A percentile compares a stretch with the other conserved stretches of the same genome.
phyloP scores from a whole-genome alignment of 2,329 filamentous ascomycete species.

The Annulohypoxylon truncatum region DNA sequence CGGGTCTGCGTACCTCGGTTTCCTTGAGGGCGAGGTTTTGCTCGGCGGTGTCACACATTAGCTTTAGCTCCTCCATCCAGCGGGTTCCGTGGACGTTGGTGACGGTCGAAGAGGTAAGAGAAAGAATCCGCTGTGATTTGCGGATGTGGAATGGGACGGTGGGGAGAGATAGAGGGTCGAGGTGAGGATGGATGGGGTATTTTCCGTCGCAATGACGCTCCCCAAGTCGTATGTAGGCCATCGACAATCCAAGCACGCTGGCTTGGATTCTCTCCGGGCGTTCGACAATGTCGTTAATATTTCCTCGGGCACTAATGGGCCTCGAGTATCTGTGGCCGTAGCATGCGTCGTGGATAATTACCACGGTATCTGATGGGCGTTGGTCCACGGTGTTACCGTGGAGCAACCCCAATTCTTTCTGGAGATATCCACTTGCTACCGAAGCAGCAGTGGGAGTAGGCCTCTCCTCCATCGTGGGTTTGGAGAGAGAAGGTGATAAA shows the following conservation, averaged over 20 bases:
- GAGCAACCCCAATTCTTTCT: slow-evolving; percentile 74
- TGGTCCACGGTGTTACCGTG: slow-evolving; percentile 57
- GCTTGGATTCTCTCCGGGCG: slow-evolving; percentile 91
- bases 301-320: slow-evolving; percentile 77
- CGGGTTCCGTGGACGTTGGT: slow-evolving; percentile 90
- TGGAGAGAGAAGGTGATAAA: slow-evolving; percentile 56
- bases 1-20: slow-evolving; percentile 80
- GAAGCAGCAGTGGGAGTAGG: slow-evolving; percentile 61
- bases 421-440: slow-evolving; percentile 76
- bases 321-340: slow-evolving; percentile 94
- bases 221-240: slow-evolving; percentile 91
- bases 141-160: slow-evolving; percentile 84
- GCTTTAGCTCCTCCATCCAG: slow-evolving; percentile 93
- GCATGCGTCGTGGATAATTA: slow-evolving; percentile 91
- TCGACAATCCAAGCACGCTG: slow-evolving; percentile 81
- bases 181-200: slow-evolving; percentile 73
- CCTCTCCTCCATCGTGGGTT: slow-evolving; percentile 55
- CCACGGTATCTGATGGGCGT: slow-evolving; percentile 70
- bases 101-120: slow-evolving; percentile 80
- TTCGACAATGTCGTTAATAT: slow-evolving; percentile 87
- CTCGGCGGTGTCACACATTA: slow-evolving; percentile 85
- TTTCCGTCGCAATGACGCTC: slow-evolving; percentile 79
- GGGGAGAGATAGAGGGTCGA: slow-evolving; percentile 65
- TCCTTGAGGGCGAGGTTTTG: slow-evolving; percentile 79
- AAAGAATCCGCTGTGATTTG: slow-evolving; percentile 78